phyloP scores from a whole-genome alignment of 164 flowering plant genomes.

The Stephania japonica region DNA sequence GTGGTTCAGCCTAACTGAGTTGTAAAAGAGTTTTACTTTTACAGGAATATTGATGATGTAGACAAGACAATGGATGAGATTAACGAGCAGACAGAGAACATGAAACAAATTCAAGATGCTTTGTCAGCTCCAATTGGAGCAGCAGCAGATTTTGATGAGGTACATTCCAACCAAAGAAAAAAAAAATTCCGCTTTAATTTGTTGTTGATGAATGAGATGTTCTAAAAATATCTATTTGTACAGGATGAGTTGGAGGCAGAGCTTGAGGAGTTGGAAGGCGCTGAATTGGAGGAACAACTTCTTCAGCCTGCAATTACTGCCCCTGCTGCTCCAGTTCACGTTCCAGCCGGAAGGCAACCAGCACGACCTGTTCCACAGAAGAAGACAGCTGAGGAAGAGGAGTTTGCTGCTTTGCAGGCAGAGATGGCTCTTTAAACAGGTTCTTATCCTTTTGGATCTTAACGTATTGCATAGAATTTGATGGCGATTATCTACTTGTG shows the following conservation, averaged over 20 bases:
- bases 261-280: slow-evolving; percentile 48
- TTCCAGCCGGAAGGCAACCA: slow-evolving; percentile 34
- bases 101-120: slow-evolving; percentile 50
- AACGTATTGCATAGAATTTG: background rate
- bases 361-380: slow-evolving; percentile 32
- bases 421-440: slow-evolving; percentile 41
- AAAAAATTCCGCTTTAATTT: background rate
- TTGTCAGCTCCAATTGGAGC: slow-evolving; percentile 41
- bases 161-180: slow-evolving; percentile 4
- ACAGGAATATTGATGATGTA: slow-evolving; percentile 47
- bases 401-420: slow-evolving; percentile 43
- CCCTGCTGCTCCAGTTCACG: slow-evolving; percentile 29
- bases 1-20: background rate
- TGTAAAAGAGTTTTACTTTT: slow-evolving; percentile 9
- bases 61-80: slow-evolving; percentile 60
- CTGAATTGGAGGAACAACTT: slow-evolving; percentile 48
- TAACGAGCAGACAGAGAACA: slow-evolving; percentile 52
- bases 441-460: slow-evolving; percentile 1
- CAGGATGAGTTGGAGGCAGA: slow-evolving; percentile 56
- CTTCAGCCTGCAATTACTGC: slow-evolving; percentile 42
- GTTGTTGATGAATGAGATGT: background rate
- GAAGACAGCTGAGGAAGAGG: slow-evolving; percentile 41
- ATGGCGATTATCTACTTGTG: background rate
- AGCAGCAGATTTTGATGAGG: slow-evolving; percentile 47
- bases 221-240: slow-evolving; percentile 6